Percentiles rank a stretch among this genome's conserved stretches.
These are phyloP conservation scores for Entomortierella parvispora DNA, from an alignment of 192 early-diverging fungal genomes.

Conservation along the genomic window DNA sequence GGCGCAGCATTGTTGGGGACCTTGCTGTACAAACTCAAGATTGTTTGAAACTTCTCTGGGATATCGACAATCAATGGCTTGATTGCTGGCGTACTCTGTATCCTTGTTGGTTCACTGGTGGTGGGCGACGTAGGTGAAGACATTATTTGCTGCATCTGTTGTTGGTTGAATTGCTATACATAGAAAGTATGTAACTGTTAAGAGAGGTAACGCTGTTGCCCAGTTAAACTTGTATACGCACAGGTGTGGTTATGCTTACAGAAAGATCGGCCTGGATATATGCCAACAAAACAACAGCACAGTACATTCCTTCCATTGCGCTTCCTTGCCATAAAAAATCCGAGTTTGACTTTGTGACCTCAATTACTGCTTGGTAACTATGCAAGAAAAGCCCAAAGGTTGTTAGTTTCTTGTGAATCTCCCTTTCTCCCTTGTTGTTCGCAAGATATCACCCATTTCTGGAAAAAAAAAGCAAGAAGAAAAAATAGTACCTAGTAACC, in stretches of 20 bases:
- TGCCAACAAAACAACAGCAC: constrained; percentile 67
- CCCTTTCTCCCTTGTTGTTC: no score
- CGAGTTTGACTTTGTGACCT: constrained; percentile 67
- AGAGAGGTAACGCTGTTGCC: neutral
- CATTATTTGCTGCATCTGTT: constrained; percentile 28
- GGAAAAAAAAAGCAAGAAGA: neutral
- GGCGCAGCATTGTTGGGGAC: constrained; percentile 58
- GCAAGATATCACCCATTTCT: no score
- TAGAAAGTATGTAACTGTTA: constrained; percentile 7
- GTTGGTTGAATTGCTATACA: constrained; percentile 34
- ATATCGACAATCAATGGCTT: constrained; percentile 64
- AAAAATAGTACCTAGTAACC: constrained; percentile 57
- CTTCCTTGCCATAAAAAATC: constrained; percentile 84
- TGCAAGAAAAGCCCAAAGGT: neutral
- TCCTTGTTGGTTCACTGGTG: constrained; percentile 19
- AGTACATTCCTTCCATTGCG: constrained; percentile 75
- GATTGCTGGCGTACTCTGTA: constrained; percentile 23
- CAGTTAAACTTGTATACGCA: neutral
- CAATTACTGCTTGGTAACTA: constrained; percentile 75
- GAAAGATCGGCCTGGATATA: constrained; percentile 70
- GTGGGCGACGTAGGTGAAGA: constrained; percentile 48
- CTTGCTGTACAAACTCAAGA: constrained; percentile 72
- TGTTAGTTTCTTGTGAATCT: no score
- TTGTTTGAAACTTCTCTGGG: constrained; percentile 73
- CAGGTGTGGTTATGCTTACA: constrained; percentile 57